Evolutionary conservation across 257 asterid genomes (phyloP).

Genomic region (Nicotiana knightiana): DNA sequence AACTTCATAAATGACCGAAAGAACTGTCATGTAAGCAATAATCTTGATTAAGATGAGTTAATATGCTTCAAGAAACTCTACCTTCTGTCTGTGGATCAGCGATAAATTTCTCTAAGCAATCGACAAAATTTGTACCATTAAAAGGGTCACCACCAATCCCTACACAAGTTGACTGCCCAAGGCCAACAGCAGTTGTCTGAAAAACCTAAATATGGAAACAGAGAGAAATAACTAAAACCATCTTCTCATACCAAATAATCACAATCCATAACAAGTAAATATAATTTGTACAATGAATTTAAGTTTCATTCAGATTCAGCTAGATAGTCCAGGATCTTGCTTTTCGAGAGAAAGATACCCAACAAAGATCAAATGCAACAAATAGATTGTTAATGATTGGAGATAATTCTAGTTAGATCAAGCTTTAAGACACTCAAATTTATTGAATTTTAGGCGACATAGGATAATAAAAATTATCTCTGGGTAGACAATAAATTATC

Average conservation of each 20-base stretch:
- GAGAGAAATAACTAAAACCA: neutral
- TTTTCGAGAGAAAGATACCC: neutral
- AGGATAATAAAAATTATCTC: neutral
- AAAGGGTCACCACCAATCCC: constrained; percentile 99
- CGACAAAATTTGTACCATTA: constrained; percentile 96
- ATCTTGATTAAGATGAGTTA: neutral
- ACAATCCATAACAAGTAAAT: neutral
- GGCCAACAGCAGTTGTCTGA: constrained; percentile 99
- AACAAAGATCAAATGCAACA: neutral
- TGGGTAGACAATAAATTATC: neutral
- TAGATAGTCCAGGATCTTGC: neutral
- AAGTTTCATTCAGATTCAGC: neutral
- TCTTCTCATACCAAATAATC: neutral
- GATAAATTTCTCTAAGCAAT: constrained; percentile 82
- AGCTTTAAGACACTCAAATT: neutral
- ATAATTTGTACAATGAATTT: neutral
- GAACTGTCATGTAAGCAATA: neutral
- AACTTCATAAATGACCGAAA: neutral
- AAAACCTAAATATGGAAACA: constrained; percentile 50
- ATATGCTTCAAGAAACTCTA: constrained; percentile 20
- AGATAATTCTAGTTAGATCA: neutral
- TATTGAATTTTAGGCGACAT: neutral
- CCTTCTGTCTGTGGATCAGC: constrained; percentile 98
- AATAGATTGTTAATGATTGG: neutral
- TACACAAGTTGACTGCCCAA: constrained; percentile 94